Conservation (phyloP, 305 asterid genomes). For the Fraxinus baroniana region DNA sequence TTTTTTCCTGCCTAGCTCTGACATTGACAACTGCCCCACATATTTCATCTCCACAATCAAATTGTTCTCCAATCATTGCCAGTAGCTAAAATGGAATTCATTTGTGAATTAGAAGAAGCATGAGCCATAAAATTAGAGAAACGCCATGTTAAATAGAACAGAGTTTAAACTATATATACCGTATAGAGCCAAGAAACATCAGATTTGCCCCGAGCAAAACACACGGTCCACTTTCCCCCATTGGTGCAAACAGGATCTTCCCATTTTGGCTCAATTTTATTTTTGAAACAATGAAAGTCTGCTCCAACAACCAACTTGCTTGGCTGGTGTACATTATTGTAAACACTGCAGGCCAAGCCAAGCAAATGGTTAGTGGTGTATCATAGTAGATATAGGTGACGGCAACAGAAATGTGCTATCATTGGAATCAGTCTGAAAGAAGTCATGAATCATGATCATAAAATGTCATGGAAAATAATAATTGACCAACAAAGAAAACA, state of each 20-base stretch:
- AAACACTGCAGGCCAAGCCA: constrained; percentile 51
- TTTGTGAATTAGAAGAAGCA: neutral
- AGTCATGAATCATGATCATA: no score
- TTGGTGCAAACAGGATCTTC: constrained; percentile 92
- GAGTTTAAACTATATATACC: constrained; percentile 37
- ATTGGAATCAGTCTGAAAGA: no score
- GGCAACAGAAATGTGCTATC: no score
- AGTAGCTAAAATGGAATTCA: constrained; percentile 52
- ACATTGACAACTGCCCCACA: constrained; percentile 96
- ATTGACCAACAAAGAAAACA: neutral
- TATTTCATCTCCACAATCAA: constrained; percentile 88
- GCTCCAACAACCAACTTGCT: constrained; percentile 72
- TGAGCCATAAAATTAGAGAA: neutral
- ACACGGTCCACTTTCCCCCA: constrained; percentile 91
- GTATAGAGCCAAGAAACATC: constrained; percentile 85
- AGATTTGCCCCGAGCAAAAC: constrained; percentile 59
- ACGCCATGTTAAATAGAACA: neutral
- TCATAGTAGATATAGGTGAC: neutral
- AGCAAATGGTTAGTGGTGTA: neutral
- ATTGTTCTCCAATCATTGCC: constrained; percentile 97
- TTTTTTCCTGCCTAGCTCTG: constrained; percentile 69
- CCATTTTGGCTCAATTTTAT: constrained; percentile 87
- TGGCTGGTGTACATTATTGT: constrained; percentile 75
- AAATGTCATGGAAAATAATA: neutral
- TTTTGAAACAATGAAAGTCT: constrained; percentile 84